Evolutionary conservation across 805 yeast genomes (phyloP).

Genomic region (Barnettozyma vustinii): DNA sequence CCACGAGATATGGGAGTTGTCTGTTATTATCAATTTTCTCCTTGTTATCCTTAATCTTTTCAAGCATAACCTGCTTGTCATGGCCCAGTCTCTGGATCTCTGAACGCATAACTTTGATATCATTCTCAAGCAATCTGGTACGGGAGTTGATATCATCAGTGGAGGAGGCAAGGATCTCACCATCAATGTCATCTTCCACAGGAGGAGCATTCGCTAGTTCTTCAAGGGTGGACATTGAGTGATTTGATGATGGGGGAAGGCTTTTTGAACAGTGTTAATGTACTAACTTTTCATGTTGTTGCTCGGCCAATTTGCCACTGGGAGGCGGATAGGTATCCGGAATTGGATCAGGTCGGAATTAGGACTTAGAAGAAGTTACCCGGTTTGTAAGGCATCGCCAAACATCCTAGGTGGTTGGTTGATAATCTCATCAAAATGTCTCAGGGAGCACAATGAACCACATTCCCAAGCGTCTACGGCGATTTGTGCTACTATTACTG

Average conservation of each 20-base stretch:
- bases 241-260: neutral
- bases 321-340: neutral
- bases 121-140: constrained; percentile 85
- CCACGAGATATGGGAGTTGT: constrained; percentile 93
- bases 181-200: constrained; percentile 48
- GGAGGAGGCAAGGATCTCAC: constrained; percentile 72
- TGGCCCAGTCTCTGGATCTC: constrained; percentile 87
- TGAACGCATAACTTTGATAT: constrained; percentile 89
- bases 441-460: neutral
- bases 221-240: constrained; percentile 76
- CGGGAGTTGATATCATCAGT: constrained; percentile 82
- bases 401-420: too few species aligned
- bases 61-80: constrained; percentile 89
- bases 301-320: neutral
- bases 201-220: constrained; percentile 57
- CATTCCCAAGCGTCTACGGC: constrained; percentile 1
- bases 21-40: constrained; percentile 94
- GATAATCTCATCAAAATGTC: neutral
- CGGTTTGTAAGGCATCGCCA: neutral
- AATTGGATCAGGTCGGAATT: neutral
- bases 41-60: constrained; percentile 90
- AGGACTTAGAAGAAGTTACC: neutral
- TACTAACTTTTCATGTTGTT: neutral
- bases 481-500: neutral
- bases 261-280: neutral